Percentiles rank a stretch among this genome's conserved stretches.
phyloP scores from a whole-genome alignment of 1,139 yeast genomes.

The Blastobotrys aristatus region DNA sequence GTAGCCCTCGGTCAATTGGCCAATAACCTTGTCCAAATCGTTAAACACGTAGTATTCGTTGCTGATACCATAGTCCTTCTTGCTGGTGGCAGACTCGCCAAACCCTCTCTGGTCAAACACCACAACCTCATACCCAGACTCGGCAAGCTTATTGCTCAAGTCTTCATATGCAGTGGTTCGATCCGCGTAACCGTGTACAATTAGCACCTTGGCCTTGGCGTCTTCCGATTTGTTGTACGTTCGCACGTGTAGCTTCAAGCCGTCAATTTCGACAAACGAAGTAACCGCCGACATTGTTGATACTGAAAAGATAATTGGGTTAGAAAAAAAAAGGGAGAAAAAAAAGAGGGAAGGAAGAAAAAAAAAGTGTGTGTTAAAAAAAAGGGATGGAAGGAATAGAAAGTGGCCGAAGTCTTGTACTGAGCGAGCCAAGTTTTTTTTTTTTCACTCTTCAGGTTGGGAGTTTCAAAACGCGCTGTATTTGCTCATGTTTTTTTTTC shows the following conservation, averaged over 20 bases:
- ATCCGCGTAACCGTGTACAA: conserved; percentile 73
- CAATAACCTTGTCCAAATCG: conserved; percentile 66
- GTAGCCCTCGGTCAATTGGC: conserved; percentile 35
- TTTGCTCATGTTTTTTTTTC: too few relatives aligned
- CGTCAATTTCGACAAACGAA: conserved; percentile 17
- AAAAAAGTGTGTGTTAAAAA: not conserved
- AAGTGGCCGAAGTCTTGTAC: too few relatives aligned
- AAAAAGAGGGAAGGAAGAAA: not conserved
- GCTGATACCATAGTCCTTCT: conserved; percentile 54
- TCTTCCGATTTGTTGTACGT: conserved; percentile 22
- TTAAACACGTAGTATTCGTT: conserved; percentile 58
- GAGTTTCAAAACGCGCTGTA: too few relatives aligned
- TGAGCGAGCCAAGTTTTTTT: too few relatives aligned
- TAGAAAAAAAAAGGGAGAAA: not conserved
- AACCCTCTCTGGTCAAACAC: conserved; percentile 88
- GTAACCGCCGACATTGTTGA: not conserved
- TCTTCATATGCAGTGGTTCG: conserved; percentile 46
- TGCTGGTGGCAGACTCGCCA: conserved; percentile 59
- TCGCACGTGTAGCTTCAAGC: conserved; percentile 21
- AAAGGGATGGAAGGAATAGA: not conserved
- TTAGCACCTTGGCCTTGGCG: conserved; percentile 53
- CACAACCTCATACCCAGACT: conserved; percentile 65
- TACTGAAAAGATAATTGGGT: not conserved
- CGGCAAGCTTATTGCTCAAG: conserved; percentile 53
- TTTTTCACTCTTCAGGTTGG: too few relatives aligned